Conservation (phyloP, 768 basidiomycete species). For the Harrya chromipes region DNA sequence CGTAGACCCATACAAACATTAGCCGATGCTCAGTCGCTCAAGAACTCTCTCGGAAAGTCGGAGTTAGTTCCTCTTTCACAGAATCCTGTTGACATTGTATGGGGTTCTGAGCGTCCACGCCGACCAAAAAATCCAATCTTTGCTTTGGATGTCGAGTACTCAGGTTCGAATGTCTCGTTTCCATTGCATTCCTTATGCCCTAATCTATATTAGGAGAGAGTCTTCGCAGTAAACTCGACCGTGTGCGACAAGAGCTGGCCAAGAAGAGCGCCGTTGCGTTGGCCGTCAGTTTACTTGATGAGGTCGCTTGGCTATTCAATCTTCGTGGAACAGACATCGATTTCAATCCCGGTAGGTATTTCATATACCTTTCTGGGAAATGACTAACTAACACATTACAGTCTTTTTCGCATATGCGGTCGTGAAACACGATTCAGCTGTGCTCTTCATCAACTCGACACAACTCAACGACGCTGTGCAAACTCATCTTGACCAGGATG, state of each 20-base stretch:
- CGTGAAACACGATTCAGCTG: slow-evolving; percentile 53
- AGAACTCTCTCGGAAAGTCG: slow-evolving; percentile 57
- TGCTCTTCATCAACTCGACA: slow-evolving; percentile 63
- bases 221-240: slow-evolving; percentile 61
- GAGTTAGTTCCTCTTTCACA: slow-evolving; percentile 58
- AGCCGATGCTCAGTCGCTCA: slow-evolving; percentile 67
- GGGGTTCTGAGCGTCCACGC: slow-evolving; percentile 63
- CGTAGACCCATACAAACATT: background rate
- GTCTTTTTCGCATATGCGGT: slow-evolving; percentile 94
- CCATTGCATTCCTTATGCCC: background rate
- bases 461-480: slow-evolving; percentile 43
- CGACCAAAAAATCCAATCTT: slow-evolving; percentile 68
- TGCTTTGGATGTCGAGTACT: slow-evolving; percentile 68
- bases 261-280: slow-evolving; percentile 55
- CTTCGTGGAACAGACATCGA: slow-evolving; percentile 89
- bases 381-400: slow-evolving; percentile 21
- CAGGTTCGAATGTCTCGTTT: slow-evolving; percentile 42
- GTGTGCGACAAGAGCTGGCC: slow-evolving; percentile 63
- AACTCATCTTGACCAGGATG: slow-evolving; percentile 50
- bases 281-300: slow-evolving; percentile 87
- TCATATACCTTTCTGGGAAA: background rate
- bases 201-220: slow-evolving; percentile 46
- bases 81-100: slow-evolving; percentile 81
- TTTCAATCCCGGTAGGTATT: slow-evolving; percentile 64
- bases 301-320: slow-evolving; percentile 94